A percentile compares a stretch with the other conserved stretches of the same genome.
Conservation (phyloP, 345 rosid species). For the Pugionium cornutum region DNA sequence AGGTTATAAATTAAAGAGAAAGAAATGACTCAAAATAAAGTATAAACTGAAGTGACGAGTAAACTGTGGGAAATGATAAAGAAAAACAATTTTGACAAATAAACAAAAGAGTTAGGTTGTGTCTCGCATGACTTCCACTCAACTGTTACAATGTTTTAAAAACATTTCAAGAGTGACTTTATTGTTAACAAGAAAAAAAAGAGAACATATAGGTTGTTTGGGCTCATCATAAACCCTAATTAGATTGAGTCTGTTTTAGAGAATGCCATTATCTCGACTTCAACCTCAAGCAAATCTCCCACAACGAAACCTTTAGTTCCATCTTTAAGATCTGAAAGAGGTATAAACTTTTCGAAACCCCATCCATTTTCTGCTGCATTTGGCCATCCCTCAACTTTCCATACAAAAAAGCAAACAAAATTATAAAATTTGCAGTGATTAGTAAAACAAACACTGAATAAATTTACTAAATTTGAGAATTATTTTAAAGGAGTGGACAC, state of each 20-base stretch:
- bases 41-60: not conserved
- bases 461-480: not conserved
- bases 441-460: not conserved
- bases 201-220: not conserved
- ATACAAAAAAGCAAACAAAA: not conserved
- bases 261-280: slow-evolving; percentile 29
- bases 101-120: not conserved
- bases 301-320: slow-evolving; percentile 26
- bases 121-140: not conserved
- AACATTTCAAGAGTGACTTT: not conserved
- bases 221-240: slow-evolving; percentile 1
- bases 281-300: not conserved
- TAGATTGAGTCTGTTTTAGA: slow-evolving; percentile 11
- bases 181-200: not conserved
- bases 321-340: slow-evolving; percentile 27
- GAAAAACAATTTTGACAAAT: not conserved
- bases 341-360: slow-evolving; percentile 29
- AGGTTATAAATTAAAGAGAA: no score
- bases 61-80: not conserved
- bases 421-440: not conserved
- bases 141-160: not conserved
- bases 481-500: no score
- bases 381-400: slow-evolving; percentile 27
- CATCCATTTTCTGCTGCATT: slow-evolving; percentile 24
- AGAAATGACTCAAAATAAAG: not conserved